Evolutionary conservation across 2,329 filamentous ascomycete species (phyloP).

Genomic region (Pseudovirgaria hyperparasitica): DNA sequence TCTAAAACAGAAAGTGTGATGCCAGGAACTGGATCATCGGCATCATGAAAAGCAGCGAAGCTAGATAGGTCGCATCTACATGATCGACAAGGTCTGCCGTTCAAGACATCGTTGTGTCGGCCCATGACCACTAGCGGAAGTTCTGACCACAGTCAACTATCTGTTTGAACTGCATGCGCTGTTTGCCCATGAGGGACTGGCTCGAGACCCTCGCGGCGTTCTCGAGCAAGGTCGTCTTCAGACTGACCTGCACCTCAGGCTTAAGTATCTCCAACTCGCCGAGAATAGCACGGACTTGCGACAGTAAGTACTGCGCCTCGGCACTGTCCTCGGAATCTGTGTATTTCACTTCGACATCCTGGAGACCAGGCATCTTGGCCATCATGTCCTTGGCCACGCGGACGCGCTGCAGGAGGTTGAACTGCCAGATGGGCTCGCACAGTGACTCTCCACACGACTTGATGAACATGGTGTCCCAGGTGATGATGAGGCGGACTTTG

Average conservation of each 20-base stretch:
- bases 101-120: no score
- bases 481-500: constrained; percentile 17
- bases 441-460: constrained; percentile 9
- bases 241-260: no score
- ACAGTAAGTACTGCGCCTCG: constrained; percentile 12
- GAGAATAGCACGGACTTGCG: constrained; percentile 11
- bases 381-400: constrained; percentile 14
- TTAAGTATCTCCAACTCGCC: background rate
- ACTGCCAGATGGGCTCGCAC: constrained; percentile 13
- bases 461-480: constrained; percentile 22
- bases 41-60: no score
- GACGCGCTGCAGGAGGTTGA: constrained; percentile 14
- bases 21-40: no score
- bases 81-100: no score
- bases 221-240: background rate
- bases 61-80: no score
- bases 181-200: constrained; percentile 14
- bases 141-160: constrained; percentile 7
- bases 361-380: constrained; percentile 13
- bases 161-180: constrained; percentile 16
- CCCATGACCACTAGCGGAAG: no score
- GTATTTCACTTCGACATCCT: constrained; percentile 17
- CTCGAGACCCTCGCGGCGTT: constrained; percentile 6
- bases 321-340: constrained; percentile 17
- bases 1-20: no score